phyloP scores from a whole-genome alignment of 2,329 filamentous ascomycete genomes.

The Mycosphaerelloides madeirae region DNA sequence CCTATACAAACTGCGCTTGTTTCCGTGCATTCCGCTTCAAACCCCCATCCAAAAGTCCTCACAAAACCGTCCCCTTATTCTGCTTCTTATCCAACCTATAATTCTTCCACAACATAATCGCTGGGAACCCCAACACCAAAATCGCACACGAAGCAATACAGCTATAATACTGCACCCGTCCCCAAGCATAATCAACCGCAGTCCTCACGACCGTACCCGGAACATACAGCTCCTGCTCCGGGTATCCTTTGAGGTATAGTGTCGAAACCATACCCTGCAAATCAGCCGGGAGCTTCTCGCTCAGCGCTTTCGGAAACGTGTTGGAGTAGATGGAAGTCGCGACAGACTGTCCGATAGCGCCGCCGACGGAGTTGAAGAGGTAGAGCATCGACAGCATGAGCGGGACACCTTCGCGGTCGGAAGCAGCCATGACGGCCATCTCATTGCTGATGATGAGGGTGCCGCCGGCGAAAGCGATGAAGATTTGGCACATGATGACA shows the following conservation, averaged over 20 bases:
- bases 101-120: constrained; percentile 34
- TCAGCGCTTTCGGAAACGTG: constrained; percentile 15
- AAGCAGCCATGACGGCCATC: constrained; percentile 51
- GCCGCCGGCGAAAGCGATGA: constrained; percentile 52
- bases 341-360: constrained; percentile 25
- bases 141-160: constrained; percentile 36
- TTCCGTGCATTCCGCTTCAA: too few relatives aligned
- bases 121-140: constrained; percentile 29
- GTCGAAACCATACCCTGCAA: constrained; percentile 27
- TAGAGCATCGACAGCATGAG: constrained; percentile 34
- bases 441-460: constrained; percentile 53
- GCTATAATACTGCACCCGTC: constrained; percentile 43
- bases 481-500: constrained; percentile 53
- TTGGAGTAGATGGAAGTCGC: constrained; percentile 32
- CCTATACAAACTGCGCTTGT: too few relatives aligned
- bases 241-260: constrained; percentile 24
- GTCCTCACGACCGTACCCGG: constrained; percentile 39
- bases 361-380: constrained; percentile 29
- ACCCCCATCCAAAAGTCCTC: not conserved
- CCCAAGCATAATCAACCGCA: constrained; percentile 46
- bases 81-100: constrained; percentile 35
- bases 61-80: constrained; percentile 34
- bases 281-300: constrained; percentile 11
- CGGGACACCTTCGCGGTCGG: constrained; percentile 31
- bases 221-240: constrained; percentile 31